Percentiles rank a stretch among this genome's conserved stretches.
Evolutionary conservation across 805 yeast species (phyloP).

Genomic region (Candida chauliodis): DNA sequence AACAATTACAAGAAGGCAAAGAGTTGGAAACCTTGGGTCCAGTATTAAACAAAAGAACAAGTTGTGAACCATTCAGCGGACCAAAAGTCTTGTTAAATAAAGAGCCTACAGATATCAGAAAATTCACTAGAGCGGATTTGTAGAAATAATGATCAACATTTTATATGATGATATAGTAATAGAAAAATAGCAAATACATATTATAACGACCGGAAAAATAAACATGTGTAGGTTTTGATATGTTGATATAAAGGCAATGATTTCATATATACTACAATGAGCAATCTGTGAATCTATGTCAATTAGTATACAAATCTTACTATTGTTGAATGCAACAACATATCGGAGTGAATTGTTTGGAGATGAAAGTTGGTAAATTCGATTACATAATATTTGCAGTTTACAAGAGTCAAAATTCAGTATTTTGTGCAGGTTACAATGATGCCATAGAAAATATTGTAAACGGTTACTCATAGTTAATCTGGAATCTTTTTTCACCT

Average conservation of each 20-base stretch:
- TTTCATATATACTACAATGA: too few relatives aligned
- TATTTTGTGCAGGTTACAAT: slow-evolving; percentile 2
- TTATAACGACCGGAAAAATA: neutral
- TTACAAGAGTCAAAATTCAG: neutral
- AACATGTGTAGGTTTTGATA: neutral
- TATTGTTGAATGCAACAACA: too few relatives aligned
- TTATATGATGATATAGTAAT: too few relatives aligned
- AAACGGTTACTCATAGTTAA: neutral
- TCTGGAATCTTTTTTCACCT: neutral
- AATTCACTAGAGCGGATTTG: slow-evolving; percentile 70
- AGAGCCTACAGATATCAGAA: slow-evolving; percentile 67
- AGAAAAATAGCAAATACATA: neutral
- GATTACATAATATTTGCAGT: slow-evolving; percentile 5
- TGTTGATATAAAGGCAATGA: too few relatives aligned
- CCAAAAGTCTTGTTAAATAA: slow-evolving; percentile 55
- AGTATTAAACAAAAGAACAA: slow-evolving; percentile 52
- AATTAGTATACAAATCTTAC: too few relatives aligned
- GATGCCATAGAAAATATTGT: slow-evolving; percentile 3
- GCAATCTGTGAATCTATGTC: too few relatives aligned
- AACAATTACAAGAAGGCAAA: slow-evolving; percentile 62
- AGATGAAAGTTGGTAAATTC: too few relatives aligned
- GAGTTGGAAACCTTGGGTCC: slow-evolving; percentile 63
- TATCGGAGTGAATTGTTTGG: too few relatives aligned
- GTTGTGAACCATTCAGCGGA: slow-evolving; percentile 77
- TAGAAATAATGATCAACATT: too few relatives aligned